Evolutionary conservation across 306 rosid genomes (phyloP), one percentile per base, ranked within the genome.

Genomic region (Erythrophleum fordii): DNA sequence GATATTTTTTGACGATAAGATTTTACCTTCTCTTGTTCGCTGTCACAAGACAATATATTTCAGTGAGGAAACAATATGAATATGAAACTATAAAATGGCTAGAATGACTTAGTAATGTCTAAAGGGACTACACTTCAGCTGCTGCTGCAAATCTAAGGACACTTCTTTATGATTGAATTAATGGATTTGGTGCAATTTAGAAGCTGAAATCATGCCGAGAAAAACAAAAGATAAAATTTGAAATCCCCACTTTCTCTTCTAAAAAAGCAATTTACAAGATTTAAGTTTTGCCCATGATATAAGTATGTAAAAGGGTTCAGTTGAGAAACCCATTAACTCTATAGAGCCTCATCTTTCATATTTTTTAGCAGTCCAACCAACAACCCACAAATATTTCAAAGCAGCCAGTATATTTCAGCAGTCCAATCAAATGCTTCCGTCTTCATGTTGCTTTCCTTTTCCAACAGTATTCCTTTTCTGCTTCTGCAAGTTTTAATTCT

Each of bases 1-100:
- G 94, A 89, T 89, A 95, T 91, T 81, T 93, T 93, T 65, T 89
- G 90, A 35, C 98, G 94, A 85, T 88, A 83, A 2, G 96, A 90
- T 73, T 90, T 87, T 78, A 93, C 99, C 92, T 95, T 95, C 84
- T 85, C 88, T 72, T 81, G 90, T 83, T 95, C 99, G 71, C 99
- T 95, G 90, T 77, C 74, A 81, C 77, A 77, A 56, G 83, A 77
- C 58, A 87, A 83, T 20, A 76, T 5, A 44, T 56, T 77, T 73
- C 66, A 60, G 53, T 26, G 49, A 77, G 68, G 10, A 49, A 79
- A 69, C 13, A 81, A 75, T 46, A 72, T 70, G 77, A 68, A 18
- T 35, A 23, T 26, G 13, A 14, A 10, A 71, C 44, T 0, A 72
- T 17, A 39, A 52, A 20, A 34, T 10, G n/a, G 46, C 16, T 52